A percentile compares a stretch with the other conserved stretches of the same genome.
These are phyloP conservation scores for Talaromyces sp. DNA, from an alignment of 2,329 filamentous ascomycete species.

Conservation along the genomic window DNA sequence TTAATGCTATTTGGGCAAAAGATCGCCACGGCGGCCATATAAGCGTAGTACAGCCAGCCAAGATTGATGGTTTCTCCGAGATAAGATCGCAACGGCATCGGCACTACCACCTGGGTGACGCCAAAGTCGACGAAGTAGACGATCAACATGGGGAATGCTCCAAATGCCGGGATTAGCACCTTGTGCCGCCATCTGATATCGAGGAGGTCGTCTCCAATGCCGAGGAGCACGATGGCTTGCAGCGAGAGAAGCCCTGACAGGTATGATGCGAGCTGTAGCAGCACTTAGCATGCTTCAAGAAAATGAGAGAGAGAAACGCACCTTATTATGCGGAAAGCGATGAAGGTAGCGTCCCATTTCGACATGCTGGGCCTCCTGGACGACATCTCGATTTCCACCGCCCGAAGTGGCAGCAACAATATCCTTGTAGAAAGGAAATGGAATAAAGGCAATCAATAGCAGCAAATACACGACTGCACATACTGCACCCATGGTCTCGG, in stretches of 20 bases:
- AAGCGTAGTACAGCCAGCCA: constrained; percentile 79
- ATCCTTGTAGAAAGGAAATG: constrained; percentile 97
- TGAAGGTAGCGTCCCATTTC: constrained; percentile 82
- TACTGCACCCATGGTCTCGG: constrained; percentile 93
- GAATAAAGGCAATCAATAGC: constrained; percentile 83
- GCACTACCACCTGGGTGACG: constrained; percentile 90
- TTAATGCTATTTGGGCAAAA: constrained; percentile 99
- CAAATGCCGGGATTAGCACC: constrained; percentile 93
- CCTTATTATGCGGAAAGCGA: constrained; percentile 90
- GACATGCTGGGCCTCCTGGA: constrained; percentile 65
- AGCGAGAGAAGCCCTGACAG: constrained; percentile 90
- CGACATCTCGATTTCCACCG: constrained; percentile 83
- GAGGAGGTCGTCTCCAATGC: constrained; percentile 91
- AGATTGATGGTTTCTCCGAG: constrained; percentile 81
- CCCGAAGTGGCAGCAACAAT: constrained; percentile 93
- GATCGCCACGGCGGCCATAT: constrained; percentile 94
- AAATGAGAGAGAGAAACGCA: constrained; percentile 29
- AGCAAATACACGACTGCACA: constrained; percentile 90
- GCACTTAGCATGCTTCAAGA: background rate
- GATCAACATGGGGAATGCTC: constrained; percentile 85
- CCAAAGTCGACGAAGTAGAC: constrained; percentile 99
- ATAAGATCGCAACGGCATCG: constrained; percentile 75
- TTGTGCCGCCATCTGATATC: constrained; percentile 99
- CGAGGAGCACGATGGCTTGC: constrained; percentile 83
- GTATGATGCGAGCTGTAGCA: constrained; percentile 75